Percentiles rank a stretch among this genome's conserved stretches.
Conservation (phyloP, 805 yeast genomes). For the Candida caryicola region DNA sequence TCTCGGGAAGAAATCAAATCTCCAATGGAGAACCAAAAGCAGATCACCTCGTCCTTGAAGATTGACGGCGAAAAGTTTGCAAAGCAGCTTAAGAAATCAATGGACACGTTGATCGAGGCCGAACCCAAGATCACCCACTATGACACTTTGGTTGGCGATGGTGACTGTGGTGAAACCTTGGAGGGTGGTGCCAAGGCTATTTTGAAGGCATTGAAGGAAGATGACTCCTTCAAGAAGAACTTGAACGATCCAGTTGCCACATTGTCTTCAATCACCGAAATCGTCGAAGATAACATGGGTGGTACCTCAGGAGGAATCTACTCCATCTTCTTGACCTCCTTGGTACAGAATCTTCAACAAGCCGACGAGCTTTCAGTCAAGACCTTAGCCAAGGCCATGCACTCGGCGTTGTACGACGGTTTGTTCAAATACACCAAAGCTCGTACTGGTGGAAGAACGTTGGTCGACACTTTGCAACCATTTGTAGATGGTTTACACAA, state of each 20-base stretch:
- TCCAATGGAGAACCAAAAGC: conserved; percentile 23
- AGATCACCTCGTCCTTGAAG: conserved; percentile 25
- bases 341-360: conserved; percentile 49
- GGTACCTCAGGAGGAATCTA: conserved; percentile 96
- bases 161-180: conserved; percentile 94
- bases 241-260: conserved; percentile 54
- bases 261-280: conserved; percentile 69
- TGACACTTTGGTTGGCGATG: conserved; percentile 92
- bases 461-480: conserved; percentile 87
- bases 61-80: conserved; percentile 46
- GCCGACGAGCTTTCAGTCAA: conserved; percentile 31
- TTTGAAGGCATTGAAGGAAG: conserved; percentile 45
- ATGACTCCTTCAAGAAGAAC: conserved; percentile 23
- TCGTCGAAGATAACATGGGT: conserved; percentile 91
- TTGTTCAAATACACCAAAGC: conserved; percentile 86
- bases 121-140: conserved; percentile 84
- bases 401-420: conserved; percentile 60
- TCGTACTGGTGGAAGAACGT: conserved; percentile 81
- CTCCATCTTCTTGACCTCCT: conserved; percentile 78
- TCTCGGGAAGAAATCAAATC: conserved; percentile 27
- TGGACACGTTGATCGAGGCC: conserved; percentile 26
- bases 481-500: conserved; percentile 62
- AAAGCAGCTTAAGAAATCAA: conserved; percentile 45
- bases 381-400: conserved; percentile 48
- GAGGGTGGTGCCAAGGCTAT: conserved; percentile 79